Evolutionary conservation across 2,329 filamentous ascomycete genomes (phyloP).

Genomic region (Monilinia vaccinii-corymbosi): DNA sequence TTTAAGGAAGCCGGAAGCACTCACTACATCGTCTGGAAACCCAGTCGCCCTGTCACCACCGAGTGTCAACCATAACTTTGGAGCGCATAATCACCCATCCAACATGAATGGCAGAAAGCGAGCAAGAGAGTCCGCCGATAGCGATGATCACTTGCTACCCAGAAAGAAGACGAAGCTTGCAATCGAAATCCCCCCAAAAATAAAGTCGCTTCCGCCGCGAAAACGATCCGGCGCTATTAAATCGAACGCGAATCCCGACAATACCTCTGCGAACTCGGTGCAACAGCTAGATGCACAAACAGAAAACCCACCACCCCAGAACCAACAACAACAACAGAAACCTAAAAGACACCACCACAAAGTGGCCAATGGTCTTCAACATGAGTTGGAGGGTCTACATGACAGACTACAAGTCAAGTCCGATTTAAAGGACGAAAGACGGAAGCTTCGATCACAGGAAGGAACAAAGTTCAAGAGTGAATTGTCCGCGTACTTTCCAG

Average conservation of each 20-base stretch:
- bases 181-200: conserved; percentile 41
- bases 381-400: conserved; percentile 50
- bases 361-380: conserved; percentile 51
- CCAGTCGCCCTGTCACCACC: conserved; percentile 15
- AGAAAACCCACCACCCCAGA: conserved; percentile 12
- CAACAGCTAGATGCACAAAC: conserved; percentile 12
- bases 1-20: conserved; percentile 5
- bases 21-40: conserved; percentile 1
- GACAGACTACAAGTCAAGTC: conserved; percentile 35
- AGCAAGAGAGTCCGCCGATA: conserved; percentile 36
- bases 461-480: conserved; percentile 84
- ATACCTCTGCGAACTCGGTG: conserved; percentile 14
- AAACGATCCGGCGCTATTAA: conserved; percentile 19
- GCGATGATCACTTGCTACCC: conserved; percentile 35
- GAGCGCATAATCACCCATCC: conserved; percentile 16
- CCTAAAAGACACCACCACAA: conserved; percentile 46
- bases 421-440: conserved; percentile 48
- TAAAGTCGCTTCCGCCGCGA: conserved; percentile 11
- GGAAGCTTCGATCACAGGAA: conserved; percentile 81
- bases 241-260: conserved; percentile 22
- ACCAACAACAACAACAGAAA: conserved; percentile 13
- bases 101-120: conserved; percentile 39
- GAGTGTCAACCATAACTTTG: not conserved
- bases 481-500: conserved; percentile 79
- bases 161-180: conserved; percentile 44